Percentiles rank a stretch among this genome's conserved stretches.
phyloP scores from a whole-genome alignment of 805 yeast species.

The Debaryomyces hansenii region DNA sequence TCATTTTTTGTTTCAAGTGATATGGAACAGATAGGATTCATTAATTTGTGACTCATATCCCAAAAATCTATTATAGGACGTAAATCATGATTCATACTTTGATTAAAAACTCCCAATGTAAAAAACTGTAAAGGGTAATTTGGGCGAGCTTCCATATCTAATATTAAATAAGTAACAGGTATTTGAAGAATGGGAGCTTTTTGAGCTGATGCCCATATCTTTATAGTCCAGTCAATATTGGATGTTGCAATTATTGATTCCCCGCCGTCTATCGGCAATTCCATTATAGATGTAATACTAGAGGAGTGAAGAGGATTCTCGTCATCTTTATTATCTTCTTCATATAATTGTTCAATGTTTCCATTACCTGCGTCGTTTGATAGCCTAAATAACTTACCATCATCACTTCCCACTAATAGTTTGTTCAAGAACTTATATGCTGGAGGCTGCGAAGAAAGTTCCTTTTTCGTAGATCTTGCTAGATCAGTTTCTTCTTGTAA shows the following conservation, averaged over 20 bases:
- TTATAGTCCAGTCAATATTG: slow-evolving; percentile 23
- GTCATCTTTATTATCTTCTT: slow-evolving; percentile 6
- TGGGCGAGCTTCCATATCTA: slow-evolving; percentile 19
- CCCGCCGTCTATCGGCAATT: not conserved
- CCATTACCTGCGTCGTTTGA: slow-evolving; percentile 14
- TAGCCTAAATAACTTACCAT: slow-evolving; percentile 18
- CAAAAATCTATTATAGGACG: slow-evolving; percentile 25
- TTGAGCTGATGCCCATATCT: slow-evolving; percentile 16
- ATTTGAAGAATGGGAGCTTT: slow-evolving; percentile 15
- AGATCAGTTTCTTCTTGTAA: not conserved
- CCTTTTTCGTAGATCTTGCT: not conserved
- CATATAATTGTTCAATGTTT: slow-evolving; percentile 9
- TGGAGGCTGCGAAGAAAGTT: slow-evolving; percentile 1
- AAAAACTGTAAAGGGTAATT: slow-evolving; percentile 21
- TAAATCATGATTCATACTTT: not conserved
- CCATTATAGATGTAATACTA: slow-evolving; percentile 3
- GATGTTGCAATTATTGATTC: slow-evolving; percentile 14
- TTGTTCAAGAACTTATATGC: slow-evolving; percentile 18
- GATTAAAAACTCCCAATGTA: slow-evolving; percentile 20
- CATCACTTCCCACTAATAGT: slow-evolving; percentile 17
- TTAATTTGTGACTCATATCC: slow-evolving; percentile 23
- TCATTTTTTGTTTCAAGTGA: slow-evolving; percentile 6
- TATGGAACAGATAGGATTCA: slow-evolving; percentile 16
- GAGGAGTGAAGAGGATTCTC: not conserved
- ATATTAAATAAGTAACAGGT: slow-evolving; percentile 18